Evolutionary conservation across 345 rosid species (phyloP).

Genomic region (Salix purpurea): DNA sequence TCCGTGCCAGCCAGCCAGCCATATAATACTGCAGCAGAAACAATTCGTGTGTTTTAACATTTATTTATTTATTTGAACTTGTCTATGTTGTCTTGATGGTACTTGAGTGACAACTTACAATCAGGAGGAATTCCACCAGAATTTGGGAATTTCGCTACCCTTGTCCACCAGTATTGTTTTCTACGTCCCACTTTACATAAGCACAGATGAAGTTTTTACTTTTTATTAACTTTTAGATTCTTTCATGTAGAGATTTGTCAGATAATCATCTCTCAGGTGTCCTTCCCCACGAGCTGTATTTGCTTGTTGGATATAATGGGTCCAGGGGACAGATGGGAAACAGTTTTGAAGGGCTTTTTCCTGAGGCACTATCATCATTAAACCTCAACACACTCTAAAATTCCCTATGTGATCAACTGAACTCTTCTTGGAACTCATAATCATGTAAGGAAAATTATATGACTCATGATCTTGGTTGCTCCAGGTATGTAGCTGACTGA

Average conservation of each 20-base stretch:
- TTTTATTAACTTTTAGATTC: too few species aligned
- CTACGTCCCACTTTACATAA: not conserved
- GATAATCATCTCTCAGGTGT: too few species aligned
- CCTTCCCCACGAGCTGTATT: not conserved
- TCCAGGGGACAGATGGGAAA: constrained; percentile 1
- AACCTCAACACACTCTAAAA: not conserved
- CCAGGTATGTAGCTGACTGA: not conserved
- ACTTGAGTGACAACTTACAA: not conserved
- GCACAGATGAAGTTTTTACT: not conserved
- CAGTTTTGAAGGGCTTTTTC: constrained; percentile 4
- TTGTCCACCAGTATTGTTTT: not conserved
- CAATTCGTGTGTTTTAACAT: not conserved
- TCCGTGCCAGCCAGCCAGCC: not conserved
- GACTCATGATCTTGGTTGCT: not conserved
- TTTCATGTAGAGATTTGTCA: too few species aligned
- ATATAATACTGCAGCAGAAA: too few species aligned
- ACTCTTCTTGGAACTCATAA: too few species aligned
- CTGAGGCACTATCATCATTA: not conserved
- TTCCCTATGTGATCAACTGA: too few species aligned
- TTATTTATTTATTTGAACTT: not conserved
- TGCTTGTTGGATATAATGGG: not conserved
- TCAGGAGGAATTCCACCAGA: not conserved
- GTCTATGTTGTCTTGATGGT: not conserved
- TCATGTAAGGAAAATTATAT: too few species aligned
- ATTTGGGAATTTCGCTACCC: not conserved